Evolutionary conservation across 169 alveolate species (phyloP), one percentile per base, ranked within the genome.

Genomic region (Babesia sp.): DNA sequence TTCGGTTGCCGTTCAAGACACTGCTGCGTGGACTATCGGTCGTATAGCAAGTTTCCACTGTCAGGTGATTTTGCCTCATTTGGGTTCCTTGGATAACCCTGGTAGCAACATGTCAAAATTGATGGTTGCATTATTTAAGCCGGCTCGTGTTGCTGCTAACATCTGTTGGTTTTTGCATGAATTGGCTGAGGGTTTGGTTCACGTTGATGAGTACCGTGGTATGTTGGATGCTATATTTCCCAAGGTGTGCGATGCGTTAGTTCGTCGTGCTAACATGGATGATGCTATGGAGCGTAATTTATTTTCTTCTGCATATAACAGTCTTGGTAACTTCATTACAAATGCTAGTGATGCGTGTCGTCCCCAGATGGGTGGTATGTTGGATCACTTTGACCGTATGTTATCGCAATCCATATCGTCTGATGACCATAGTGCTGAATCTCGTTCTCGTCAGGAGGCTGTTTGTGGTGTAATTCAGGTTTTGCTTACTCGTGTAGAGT

Each of bases 1-100:
- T 20, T 91, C 95, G n/a, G 94, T 93, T 28, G 94, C 97, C 14
- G 97, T 94, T 14, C 89, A 94, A 41, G 97, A 94, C 90, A 94
- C 97, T n/a, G 94, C 96, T 1, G 97, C 97, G 34, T 94, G 97
- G 97, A 92, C 97, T 26, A 91, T 94, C 24, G 97, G 96, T 26
- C 87, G 95, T 59, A 92, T 93, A 26, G 96, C 96, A 20, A 90
- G 90, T 37, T 91, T 86, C 79, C 97, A 94, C 82, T 90, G 95
- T 34, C 90, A 83, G 28, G 93, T 87, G 44, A 91, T 93, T 29
- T 76, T 86, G 46, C 88, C 88, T 26, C 90, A 92, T 53, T 72
- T 92, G 80, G 95, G 95, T 1, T 46, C 85, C 42, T 88, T 89
- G 58, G 83, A 79, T 22, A 83, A 85, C 77, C 58, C 75, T 20